Evolutionary conservation across 306 rosid genomes (phyloP), one percentile per base, ranked within the genome.

Genomic region (Dryas octopetala): DNA sequence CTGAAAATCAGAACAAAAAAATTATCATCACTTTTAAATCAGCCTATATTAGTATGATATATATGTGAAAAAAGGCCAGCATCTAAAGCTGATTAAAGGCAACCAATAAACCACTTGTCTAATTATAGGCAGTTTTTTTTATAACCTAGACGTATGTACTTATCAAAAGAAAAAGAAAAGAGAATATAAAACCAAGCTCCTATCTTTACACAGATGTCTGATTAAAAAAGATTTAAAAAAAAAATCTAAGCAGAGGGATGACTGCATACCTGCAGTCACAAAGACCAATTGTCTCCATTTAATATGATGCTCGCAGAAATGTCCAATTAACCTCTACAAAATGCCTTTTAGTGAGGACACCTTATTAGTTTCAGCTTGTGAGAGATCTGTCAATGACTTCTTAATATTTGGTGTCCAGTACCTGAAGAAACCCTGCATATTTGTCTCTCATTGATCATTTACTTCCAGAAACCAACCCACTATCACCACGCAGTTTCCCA

Each of bases 201-300:
- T 2, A 61, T 61, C 2, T 12, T 28, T 45, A 51, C 10, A 14
- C n/a, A 1, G 16, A 61, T 1, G 66, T 32, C 38, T 5, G 19
- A 61, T 17, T 2, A 32, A 28, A 38, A 38, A 32, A 2, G 1
- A 47, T 9, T 13, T 17, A 48, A 62, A 62, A 48, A 23, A 15
- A 58, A 26, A 75, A 14, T 32, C 16, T 48, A 26, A 5, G 26
- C 59, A 62, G 45, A 66, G 19, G 45, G 14, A 61, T 50, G 58
- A 40, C 48, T 46, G 58, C n/a, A n/a, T 85, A 89, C 99, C 97
- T 76, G 98, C 93, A 78, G 89, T 89, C 50, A 88, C 79, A 83
- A 93, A 88, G 73, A 89, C 96, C 81, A 92, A 81, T 71, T 89
- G 92, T 76, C 92, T 95, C 99, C 97, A 92, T 76, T 83, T 86